Conservation (phyloP, 345 rosid species). For the Bretschneidera sinensis region DNA sequence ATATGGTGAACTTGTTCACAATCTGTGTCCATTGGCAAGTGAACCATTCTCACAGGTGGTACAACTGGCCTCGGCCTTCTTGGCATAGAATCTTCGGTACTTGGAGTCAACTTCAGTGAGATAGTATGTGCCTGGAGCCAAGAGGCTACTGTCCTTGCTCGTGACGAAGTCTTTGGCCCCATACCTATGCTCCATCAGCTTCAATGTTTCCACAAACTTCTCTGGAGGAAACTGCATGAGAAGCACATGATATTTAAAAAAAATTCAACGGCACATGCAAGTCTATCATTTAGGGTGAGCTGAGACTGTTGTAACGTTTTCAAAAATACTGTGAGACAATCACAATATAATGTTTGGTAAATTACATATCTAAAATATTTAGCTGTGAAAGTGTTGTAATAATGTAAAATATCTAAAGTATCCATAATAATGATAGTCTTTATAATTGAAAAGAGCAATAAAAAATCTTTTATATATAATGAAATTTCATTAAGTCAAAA, state of each 20-base stretch:
- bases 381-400: too few species aligned
- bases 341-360: too few species aligned
- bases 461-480: too few species aligned
- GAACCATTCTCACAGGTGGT: constrained; percentile 39
- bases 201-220: constrained; percentile 80
- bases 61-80: constrained; percentile 35
- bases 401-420: too few species aligned
- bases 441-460: too few species aligned
- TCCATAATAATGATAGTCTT: too few species aligned
- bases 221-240: constrained; percentile 63
- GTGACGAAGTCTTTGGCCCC: constrained; percentile 98
- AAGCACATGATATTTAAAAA: background rate
- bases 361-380: too few species aligned
- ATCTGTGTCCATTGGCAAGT: constrained; percentile 66
- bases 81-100: constrained; percentile 90
- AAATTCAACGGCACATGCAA: too few species aligned
- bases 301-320: too few species aligned
- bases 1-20: background rate
- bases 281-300: too few species aligned
- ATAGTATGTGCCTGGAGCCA: constrained; percentile 88
- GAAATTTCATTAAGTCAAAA: too few species aligned
- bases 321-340: too few species aligned
- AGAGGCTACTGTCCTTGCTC: constrained; percentile 74
- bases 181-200: constrained; percentile 95
- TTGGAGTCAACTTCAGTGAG: constrained; percentile 86